phyloP scores from a whole-genome alignment of 169 alveolate species.

The Plasmodium knowlesi region DNA sequence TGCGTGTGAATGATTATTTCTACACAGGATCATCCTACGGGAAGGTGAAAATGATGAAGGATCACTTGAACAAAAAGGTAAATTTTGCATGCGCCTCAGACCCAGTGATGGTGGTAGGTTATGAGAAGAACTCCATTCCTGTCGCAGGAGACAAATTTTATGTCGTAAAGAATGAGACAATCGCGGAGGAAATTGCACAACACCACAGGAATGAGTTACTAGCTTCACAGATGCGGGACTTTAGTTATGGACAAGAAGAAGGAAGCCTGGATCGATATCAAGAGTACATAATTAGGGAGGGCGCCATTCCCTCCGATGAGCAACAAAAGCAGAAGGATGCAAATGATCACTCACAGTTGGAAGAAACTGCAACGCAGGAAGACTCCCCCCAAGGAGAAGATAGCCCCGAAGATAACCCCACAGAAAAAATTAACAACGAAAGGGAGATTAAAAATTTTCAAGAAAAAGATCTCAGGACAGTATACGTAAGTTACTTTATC shows the following conservation, averaged over 20 bases:
- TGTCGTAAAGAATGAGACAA: conserved; percentile 26
- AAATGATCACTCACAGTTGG: not conserved
- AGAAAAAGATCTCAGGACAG: not conserved
- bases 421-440: not conserved
- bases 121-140: conserved; percentile 43
- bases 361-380: not conserved
- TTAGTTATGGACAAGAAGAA: not conserved
- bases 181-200: conserved; percentile 43
- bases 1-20: conserved; percentile 45
- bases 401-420: not conserved
- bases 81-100: conserved; percentile 66
- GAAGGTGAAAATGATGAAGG: conserved; percentile 26
- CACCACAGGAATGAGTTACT: conserved; percentile 5
- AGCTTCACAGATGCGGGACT: not conserved
- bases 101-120: conserved; percentile 54
- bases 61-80: conserved; percentile 47
- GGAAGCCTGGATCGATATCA: not conserved
- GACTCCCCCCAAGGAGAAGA: not conserved
- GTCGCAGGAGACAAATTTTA: conserved; percentile 50
- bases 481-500: conserved; percentile 34
- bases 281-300: not conserved
- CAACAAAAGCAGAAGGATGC: not conserved
- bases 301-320: not conserved
- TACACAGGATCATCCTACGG: conserved; percentile 71
- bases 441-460: not conserved